Evolutionary conservation across 2,329 filamentous ascomycete species (phyloP).

Genomic region (Colletotrichum cordylinicola): DNA sequence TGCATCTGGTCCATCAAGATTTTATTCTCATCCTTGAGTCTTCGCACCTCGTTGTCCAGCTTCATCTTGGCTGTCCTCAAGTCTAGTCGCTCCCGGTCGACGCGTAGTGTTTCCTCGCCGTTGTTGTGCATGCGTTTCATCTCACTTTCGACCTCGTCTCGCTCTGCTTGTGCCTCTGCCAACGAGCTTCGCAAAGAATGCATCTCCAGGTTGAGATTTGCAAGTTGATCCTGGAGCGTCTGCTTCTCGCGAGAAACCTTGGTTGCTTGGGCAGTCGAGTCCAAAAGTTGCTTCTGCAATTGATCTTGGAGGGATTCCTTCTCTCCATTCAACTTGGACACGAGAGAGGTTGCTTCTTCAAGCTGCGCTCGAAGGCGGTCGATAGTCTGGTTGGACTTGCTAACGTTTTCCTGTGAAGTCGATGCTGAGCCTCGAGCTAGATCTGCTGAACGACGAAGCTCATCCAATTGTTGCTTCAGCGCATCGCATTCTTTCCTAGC

Average conservation of each 20-base stretch:
- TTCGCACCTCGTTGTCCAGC: constrained; percentile 70
- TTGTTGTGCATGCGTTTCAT: constrained; percentile 60
- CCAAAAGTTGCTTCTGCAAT: constrained; percentile 62
- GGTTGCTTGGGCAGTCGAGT: constrained; percentile 62
- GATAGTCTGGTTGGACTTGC: constrained; percentile 42
- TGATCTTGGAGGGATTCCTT: constrained; percentile 51
- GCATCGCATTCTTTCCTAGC: constrained; percentile 51
- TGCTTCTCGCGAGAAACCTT: constrained; percentile 66
- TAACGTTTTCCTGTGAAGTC: constrained; percentile 15
- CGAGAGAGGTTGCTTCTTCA: constrained; percentile 18
- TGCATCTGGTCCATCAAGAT: constrained; percentile 61
- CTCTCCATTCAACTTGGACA: constrained; percentile 14
- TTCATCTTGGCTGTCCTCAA: constrained; percentile 71
- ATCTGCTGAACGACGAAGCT: constrained; percentile 29
- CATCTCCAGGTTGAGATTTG: constrained; percentile 64
- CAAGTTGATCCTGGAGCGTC: constrained; percentile 66
- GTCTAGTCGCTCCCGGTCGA: constrained; percentile 74
- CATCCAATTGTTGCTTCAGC: constrained; percentile 48
- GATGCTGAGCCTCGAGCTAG: constrained; percentile 11
- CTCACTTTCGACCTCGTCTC: constrained; percentile 69
- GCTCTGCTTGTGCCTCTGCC: constrained; percentile 66
- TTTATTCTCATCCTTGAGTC: constrained; percentile 69
- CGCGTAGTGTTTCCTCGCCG: constrained; percentile 62
- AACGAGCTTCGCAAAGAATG: constrained; percentile 61
- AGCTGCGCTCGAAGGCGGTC: constrained; percentile 16